A percentile compares a stretch with the other conserved stretches of the same genome.
phyloP scores from a whole-genome alignment of 176 grass and related monocot genomes.

The Musa schizocarpa region DNA sequence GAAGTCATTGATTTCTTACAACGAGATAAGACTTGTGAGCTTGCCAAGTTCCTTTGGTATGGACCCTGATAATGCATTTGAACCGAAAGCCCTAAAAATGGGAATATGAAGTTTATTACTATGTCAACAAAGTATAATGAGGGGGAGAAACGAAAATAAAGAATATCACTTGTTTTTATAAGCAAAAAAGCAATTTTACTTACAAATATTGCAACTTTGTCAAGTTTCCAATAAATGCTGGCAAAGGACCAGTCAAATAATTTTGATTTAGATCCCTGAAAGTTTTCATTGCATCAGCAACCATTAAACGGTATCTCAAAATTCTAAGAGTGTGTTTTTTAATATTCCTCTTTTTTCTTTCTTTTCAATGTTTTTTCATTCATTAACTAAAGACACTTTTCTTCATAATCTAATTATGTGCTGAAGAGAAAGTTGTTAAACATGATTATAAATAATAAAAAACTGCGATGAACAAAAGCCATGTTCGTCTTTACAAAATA shows the following conservation, averaged over 20 bases:
- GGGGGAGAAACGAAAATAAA: no score
- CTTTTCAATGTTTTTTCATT: neutral
- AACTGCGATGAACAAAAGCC: neutral
- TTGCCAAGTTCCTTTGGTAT: slow-evolving; percentile 79
- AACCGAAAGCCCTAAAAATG: slow-evolving; percentile 31
- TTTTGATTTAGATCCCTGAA: slow-evolving; percentile 50
- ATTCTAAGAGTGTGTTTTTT: no score
- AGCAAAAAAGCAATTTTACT: neutral
- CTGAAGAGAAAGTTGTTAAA: neutral
- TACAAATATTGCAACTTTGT: slow-evolving; percentile 64
- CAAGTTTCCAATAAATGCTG: slow-evolving; percentile 56
- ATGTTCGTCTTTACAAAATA: neutral
- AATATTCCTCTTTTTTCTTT: no score
- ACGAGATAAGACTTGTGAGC: slow-evolving; percentile 25
- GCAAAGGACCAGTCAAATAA: slow-evolving; percentile 62
- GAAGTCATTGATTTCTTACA: slow-evolving; percentile 36
- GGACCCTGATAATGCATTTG: slow-evolving; percentile 66
- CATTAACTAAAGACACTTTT: neutral
- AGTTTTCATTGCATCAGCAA: no score
- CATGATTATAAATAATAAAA: neutral
- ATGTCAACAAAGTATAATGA: no score
- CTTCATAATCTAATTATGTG: neutral
- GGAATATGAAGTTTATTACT: no score
- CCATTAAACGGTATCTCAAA: no score
- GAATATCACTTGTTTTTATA: no score